These are phyloP conservation scores for Escallonia rubra DNA, from an alignment of 129 eudicot genomes.

Conservation along the genomic window DNA sequence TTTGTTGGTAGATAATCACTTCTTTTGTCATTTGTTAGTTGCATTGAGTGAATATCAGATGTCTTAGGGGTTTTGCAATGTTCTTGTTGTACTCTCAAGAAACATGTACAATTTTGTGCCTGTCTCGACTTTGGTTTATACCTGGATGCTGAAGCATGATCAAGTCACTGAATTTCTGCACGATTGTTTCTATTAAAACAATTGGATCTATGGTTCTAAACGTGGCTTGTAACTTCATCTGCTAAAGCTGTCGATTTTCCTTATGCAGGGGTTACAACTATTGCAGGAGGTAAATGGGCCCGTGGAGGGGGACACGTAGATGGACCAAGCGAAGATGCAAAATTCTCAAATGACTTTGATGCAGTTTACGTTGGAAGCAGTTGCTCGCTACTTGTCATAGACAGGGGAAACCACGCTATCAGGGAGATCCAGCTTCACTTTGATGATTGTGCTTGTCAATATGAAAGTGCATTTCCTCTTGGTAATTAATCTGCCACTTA, in stretches of 20 bases:
- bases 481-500: conserved; percentile 34
- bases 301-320: conserved; percentile 90
- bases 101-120: background rate
- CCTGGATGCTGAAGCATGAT: too few species aligned
- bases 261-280: conserved; percentile 77
- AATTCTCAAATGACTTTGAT: conserved; percentile 91
- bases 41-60: background rate
- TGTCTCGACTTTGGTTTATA: too few species aligned
- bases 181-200: too few species aligned
- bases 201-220: too few species aligned
- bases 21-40: background rate
- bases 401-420: conserved; percentile 93
- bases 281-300: conserved; percentile 83
- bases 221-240: background rate
- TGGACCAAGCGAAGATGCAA: conserved; percentile 98
- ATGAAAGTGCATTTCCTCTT: conserved; percentile 77
- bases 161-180: too few species aligned
- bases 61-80: background rate
- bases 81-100: background rate
- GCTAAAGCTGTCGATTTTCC: background rate
- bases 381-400: conserved; percentile 93
- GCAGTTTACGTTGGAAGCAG: conserved; percentile 92
- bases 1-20: background rate
- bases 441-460: conserved; percentile 96
- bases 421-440: conserved; percentile 92